These are phyloP conservation scores for Serpula lacrymans DNA, from an alignment of 768 basidiomycete genomes.

Conservation along the genomic window DNA sequence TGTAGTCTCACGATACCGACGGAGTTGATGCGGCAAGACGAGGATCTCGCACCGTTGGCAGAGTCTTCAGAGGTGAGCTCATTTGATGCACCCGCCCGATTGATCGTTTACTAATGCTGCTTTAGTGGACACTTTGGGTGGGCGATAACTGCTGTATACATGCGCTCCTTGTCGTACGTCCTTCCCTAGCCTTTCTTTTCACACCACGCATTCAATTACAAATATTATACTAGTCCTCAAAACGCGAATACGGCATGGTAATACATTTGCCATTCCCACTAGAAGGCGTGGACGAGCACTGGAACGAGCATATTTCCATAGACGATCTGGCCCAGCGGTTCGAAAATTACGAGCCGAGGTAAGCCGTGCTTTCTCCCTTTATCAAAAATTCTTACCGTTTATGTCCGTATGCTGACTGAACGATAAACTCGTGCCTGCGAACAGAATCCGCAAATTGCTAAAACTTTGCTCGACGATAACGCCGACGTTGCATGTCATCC, in stretches of 20 bases:
- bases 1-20: constrained; percentile 15
- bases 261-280: constrained; percentile 9
- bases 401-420: too few relatives aligned
- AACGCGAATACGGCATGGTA: constrained; percentile 13
- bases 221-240: constrained; percentile 11
- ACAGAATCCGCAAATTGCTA: constrained; percentile 18
- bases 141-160: constrained; percentile 16
- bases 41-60: constrained; percentile 11
- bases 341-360: constrained; percentile 21
- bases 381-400: too few relatives aligned
- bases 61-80: constrained; percentile 11
- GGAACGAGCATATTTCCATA: constrained; percentile 9
- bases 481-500: constrained; percentile 29
- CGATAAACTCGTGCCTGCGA: too few relatives aligned
- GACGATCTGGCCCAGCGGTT: constrained; percentile 10
- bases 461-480: constrained; percentile 10
- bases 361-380: neutral
- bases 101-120: neutral
- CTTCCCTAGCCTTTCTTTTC: neutral
- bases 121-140: constrained; percentile 20
- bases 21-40: constrained; percentile 13
- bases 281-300: neutral
- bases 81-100: neutral
- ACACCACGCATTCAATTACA: neutral
- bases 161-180: constrained; percentile 17